Evolutionary conservation across 78 protist genomes (phyloP).

Genomic region (Isochrysis galbana): DNA sequence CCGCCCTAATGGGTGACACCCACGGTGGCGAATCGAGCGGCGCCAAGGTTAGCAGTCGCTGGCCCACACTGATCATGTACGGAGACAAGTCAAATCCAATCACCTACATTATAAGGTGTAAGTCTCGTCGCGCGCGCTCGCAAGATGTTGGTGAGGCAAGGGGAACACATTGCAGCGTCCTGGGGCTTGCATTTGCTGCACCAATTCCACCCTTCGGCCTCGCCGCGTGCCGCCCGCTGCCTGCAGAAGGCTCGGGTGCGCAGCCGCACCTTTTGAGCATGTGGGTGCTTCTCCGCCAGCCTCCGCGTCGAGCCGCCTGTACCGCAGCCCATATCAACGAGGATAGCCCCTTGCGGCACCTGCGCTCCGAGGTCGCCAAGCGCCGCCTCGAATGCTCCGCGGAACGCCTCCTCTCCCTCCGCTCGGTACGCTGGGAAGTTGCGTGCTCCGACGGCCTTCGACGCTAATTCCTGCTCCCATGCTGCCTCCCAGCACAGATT

Average conservation of each 20-base stretch:
- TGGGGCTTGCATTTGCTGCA: no score
- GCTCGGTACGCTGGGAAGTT: neutral
- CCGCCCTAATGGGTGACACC: neutral
- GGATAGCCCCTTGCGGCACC: neutral
- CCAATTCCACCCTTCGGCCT: no score
- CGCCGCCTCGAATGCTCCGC: neutral
- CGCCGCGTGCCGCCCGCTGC: no score
- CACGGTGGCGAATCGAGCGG: neutral
- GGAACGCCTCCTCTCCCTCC: slow-evolving; percentile 17
- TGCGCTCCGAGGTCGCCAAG: neutral
- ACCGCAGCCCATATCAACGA: slow-evolving; percentile 22
- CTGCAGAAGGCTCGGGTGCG: no score
- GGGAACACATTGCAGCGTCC: no score
- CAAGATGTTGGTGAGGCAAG: no score
- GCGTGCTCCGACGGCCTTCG: slow-evolving; percentile 7
- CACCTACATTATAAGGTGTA: no score
- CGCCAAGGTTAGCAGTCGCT: neutral
- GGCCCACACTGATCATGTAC: neutral
- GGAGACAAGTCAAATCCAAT: slow-evolving; percentile 4
- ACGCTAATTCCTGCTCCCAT: neutral
- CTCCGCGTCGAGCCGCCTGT: slow-evolving; percentile 10
- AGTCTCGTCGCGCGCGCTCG: no score
- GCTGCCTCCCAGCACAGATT: slow-evolving; percentile 26
- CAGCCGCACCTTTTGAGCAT: no score
- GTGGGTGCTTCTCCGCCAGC: neutral